phyloP scores from a whole-genome alignment of 176 grass and related monocot genomes.

The Aechmea fasciata region DNA sequence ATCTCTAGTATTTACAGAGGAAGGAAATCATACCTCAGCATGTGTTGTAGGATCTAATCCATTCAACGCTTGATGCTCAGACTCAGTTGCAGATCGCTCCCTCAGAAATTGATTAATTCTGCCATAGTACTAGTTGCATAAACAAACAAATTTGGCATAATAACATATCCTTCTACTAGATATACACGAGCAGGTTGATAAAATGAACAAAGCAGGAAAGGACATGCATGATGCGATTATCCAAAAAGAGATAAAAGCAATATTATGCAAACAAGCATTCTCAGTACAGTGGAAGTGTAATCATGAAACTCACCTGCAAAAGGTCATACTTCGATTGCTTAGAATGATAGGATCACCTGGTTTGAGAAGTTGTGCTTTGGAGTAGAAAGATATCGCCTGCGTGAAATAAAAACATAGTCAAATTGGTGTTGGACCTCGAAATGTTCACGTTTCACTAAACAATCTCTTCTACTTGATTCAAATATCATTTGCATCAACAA shows the following conservation, averaged over 20 bases:
- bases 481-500: background rate
- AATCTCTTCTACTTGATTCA: background rate
- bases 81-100: constrained; percentile 74
- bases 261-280: no score
- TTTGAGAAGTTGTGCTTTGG: constrained; percentile 72
- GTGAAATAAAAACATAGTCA: constrained; percentile 29
- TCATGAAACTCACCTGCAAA: constrained; percentile 66
- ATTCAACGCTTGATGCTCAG: constrained; percentile 76
- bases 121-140: constrained; percentile 26
- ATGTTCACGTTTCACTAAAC: background rate
- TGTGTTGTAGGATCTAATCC: constrained; percentile 95
- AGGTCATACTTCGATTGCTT: constrained; percentile 80
- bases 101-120: constrained; percentile 72
- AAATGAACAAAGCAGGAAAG: background rate
- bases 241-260: no score
- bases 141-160: constrained; percentile 16
- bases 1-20: background rate
- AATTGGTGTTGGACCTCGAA: no score
- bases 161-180: constrained; percentile 21
- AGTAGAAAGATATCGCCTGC: constrained; percentile 78
- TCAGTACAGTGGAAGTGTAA: constrained; percentile 8
- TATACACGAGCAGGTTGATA: constrained; percentile 1
- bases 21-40: constrained; percentile 53
- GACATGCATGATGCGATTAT: constrained; percentile 8
- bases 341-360: constrained; percentile 69